Evolutionary conservation across 768 basidiomycete species (phyloP).

Genomic region (Russula olivacea): DNA sequence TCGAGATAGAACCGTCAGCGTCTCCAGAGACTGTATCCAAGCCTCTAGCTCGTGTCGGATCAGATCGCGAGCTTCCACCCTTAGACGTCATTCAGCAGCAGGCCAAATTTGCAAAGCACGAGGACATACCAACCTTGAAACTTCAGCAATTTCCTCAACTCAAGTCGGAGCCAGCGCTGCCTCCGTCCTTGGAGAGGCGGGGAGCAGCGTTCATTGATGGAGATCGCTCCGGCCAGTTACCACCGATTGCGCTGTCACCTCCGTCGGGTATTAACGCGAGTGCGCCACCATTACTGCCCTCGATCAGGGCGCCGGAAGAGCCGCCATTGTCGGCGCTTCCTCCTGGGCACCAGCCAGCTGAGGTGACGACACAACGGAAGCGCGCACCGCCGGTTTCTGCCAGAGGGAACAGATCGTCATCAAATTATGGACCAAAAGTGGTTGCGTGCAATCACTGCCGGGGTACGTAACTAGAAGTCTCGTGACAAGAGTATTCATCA

Average conservation of each 20-base stretch:
- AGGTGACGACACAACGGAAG: slow-evolving; percentile 37
- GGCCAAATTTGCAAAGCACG: slow-evolving; percentile 6
- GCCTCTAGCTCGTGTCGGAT: slow-evolving; percentile 26
- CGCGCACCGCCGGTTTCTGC: slow-evolving; percentile 57
- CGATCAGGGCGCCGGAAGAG: slow-evolving; percentile 25
- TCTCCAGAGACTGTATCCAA: slow-evolving; percentile 43
- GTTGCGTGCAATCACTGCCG: slow-evolving; percentile 88
- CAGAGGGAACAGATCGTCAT: slow-evolving; percentile 50
- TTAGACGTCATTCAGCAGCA: slow-evolving; percentile 15
- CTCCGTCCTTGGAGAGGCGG: slow-evolving; percentile 19
- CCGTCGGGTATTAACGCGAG: slow-evolving; percentile 17
- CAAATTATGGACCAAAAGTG: slow-evolving; percentile 74
- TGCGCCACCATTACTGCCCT: slow-evolving; percentile 27
- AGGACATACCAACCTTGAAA: slow-evolving; percentile 13
- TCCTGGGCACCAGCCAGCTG: slow-evolving; percentile 30
- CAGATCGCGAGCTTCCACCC: slow-evolving; percentile 25
- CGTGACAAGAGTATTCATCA: slow-evolving; percentile 1
- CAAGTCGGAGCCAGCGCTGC: slow-evolving; percentile 26
- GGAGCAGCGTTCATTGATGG: slow-evolving; percentile 17
- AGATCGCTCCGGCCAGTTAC: slow-evolving; percentile 21
- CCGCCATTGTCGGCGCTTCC: slow-evolving; percentile 34
- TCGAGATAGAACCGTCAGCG: slow-evolving; percentile 44
- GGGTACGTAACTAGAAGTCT: slow-evolving; percentile 43
- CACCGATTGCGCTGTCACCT: slow-evolving; percentile 23
- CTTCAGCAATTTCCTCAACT: slow-evolving; percentile 18